A percentile compares a stretch with the other conserved stretches of the same genome.
Conservation (phyloP, 805 yeast species). For the Yamadazyma laniorum region DNA sequence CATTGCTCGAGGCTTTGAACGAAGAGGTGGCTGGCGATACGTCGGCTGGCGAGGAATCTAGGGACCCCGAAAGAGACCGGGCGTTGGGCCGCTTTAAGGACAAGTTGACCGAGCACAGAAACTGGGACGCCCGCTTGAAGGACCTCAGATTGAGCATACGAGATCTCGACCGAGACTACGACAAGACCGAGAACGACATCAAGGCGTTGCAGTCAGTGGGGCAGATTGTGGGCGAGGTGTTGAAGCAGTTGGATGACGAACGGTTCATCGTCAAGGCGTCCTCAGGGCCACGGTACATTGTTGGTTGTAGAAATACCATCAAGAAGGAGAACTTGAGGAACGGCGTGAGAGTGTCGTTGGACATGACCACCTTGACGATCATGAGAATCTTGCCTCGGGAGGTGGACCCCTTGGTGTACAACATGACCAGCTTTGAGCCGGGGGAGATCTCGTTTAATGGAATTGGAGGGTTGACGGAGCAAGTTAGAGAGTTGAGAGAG, state of each 20-base stretch:
- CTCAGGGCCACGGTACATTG: constrained; percentile 96
- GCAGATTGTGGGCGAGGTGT: constrained; percentile 93
- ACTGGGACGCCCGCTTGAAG: constrained; percentile 89
- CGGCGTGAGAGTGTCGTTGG: constrained; percentile 95
- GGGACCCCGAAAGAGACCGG: constrained; percentile 65
- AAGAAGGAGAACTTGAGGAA: constrained; percentile 79
- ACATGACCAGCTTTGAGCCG: constrained; percentile 98
- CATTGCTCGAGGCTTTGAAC: constrained; percentile 18
- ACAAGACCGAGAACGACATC: constrained; percentile 94
- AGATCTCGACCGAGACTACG: constrained; percentile 78
- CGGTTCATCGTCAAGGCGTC: constrained; percentile 94
- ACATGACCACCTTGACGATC: constrained; percentile 95
- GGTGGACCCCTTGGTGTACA: constrained; percentile 96
- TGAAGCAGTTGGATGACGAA: constrained; percentile 93
- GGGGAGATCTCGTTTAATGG: constrained; percentile 93
- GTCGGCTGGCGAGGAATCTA: constrained; percentile 22
- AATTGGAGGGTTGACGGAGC: constrained; percentile 95
- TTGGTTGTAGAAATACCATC: constrained; percentile 93
- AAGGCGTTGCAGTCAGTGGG: constrained; percentile 97
- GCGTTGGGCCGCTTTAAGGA: constrained; percentile 79
- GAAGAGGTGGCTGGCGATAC: constrained; percentile 17
- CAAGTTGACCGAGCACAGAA: constrained; percentile 87
- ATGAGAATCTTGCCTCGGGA: constrained; percentile 97
- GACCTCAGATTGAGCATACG: constrained; percentile 79
- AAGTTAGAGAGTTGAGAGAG: constrained; percentile 93